Evolutionary conservation across 176 grass and related monocot species (phyloP).

Genomic region (Lolium rigidum): DNA sequence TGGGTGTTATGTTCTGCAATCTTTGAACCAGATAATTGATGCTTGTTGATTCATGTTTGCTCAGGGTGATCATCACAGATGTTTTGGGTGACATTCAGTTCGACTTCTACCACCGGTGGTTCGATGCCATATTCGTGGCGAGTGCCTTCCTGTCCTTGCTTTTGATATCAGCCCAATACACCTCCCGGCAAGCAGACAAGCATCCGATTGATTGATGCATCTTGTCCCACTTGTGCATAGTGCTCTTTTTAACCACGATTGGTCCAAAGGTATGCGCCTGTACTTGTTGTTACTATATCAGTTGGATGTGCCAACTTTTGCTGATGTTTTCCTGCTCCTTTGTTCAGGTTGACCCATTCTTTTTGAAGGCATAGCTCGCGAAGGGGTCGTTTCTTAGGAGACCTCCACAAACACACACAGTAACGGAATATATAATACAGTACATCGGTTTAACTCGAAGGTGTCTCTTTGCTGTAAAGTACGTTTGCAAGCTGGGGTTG

Average conservation of each 20-base stretch:
- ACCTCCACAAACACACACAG: constrained; percentile 42
- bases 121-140: constrained; percentile 97
- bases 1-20: too few species aligned
- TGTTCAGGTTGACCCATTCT: constrained; percentile 53
- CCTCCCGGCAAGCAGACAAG: constrained; percentile 90
- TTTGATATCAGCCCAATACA: constrained; percentile 90
- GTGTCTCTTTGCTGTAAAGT: constrained; percentile 1
- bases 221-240: constrained; percentile 50
- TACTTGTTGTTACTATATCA: background rate
- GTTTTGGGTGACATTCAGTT: constrained; percentile 98
- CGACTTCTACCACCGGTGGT: constrained; percentile 98
- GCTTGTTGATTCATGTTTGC: constrained; percentile 24
- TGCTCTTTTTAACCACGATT: constrained; percentile 57
- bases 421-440: constrained; percentile 45
- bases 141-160: constrained; percentile 94
- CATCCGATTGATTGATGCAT: constrained; percentile 89
- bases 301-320: constrained; percentile 18
- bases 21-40: constrained; percentile 1
- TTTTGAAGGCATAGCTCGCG: constrained; percentile 33
- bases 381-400: constrained; percentile 33
- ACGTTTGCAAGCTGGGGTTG: background rate
- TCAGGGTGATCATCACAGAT: constrained; percentile 96
- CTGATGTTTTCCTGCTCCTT: constrained; percentile 33
- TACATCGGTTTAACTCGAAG: constrained; percentile 42
- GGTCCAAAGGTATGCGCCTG: constrained; percentile 38